These are phyloP conservation scores for Breynia disticha DNA, from an alignment of 441 rosid species.

Conservation along the genomic window DNA sequence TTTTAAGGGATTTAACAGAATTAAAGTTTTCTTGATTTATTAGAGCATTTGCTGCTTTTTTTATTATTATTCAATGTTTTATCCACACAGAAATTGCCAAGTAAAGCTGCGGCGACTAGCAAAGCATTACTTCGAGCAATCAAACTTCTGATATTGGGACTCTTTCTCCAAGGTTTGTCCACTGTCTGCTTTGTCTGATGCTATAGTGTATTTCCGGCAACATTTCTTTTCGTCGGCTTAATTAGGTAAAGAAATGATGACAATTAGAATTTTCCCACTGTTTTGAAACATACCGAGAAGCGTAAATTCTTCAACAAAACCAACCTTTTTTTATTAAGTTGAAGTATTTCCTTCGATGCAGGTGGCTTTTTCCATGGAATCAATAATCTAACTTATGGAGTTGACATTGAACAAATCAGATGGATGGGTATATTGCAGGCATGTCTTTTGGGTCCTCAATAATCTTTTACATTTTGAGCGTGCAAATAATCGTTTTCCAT, in stretches of 20 bases:
- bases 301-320: too few relatives aligned
- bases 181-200: neutral
- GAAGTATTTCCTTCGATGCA: conserved; percentile 16
- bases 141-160: conserved; percentile 54
- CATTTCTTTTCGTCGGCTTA: too few relatives aligned
- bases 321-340: too few relatives aligned
- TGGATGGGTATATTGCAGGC: conserved; percentile 83
- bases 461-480: too few relatives aligned
- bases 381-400: conserved; percentile 53
- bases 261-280: too few relatives aligned
- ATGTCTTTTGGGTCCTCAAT: neutral
- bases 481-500: neutral
- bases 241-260: too few relatives aligned
- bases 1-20: too few relatives aligned
- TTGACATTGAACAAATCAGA: conserved; percentile 48
- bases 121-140: conserved; percentile 47
- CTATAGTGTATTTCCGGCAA: neutral
- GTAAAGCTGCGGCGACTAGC: conserved; percentile 48
- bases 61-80: neutral
- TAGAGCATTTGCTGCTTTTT: neutral
- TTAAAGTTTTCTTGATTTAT: too few relatives aligned
- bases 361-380: conserved; percentile 81
- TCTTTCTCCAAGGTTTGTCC: conserved; percentile 66
- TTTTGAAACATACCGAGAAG: too few relatives aligned
- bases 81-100: conserved; percentile 40